Evolutionary conservation across 1,139 yeast species (phyloP).

Genomic region (Pichia sp.): DNA sequence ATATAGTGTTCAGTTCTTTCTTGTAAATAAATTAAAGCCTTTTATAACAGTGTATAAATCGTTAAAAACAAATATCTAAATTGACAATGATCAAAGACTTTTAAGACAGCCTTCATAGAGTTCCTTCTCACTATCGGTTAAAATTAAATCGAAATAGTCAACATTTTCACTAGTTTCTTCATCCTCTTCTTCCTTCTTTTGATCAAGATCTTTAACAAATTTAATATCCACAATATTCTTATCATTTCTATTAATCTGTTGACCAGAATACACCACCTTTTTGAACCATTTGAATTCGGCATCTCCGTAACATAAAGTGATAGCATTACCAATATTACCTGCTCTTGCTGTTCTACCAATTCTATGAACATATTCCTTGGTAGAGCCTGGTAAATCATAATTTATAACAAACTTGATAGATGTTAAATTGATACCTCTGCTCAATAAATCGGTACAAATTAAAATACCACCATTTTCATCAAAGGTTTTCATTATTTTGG

Average conservation of each 20-base stretch:
- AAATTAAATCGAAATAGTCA: constrained; percentile 22
- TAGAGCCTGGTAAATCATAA: constrained; percentile 86
- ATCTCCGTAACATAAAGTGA: constrained; percentile 66
- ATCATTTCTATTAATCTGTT: constrained; percentile 37
- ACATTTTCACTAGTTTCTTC: constrained; percentile 11
- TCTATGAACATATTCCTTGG: constrained; percentile 91
- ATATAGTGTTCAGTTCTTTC: no score
- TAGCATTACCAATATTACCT: constrained; percentile 70
- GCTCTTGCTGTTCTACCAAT: constrained; percentile 99
- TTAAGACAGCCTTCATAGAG: constrained; percentile 45
- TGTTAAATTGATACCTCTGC: constrained; percentile 88
- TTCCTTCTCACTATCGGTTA: constrained; percentile 33
- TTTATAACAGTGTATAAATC: no score
- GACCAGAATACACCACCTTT: constrained; percentile 41
- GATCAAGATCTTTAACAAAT: constrained; percentile 27
- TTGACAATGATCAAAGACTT: constrained; percentile 35
- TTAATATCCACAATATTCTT: constrained; percentile 28
- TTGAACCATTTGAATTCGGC: constrained; percentile 73
- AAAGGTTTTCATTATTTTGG: constrained; percentile 49
- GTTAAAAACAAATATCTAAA: not conserved
- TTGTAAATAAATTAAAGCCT: constrained; percentile 7
- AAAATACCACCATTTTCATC: constrained; percentile 46
- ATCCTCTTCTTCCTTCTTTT: constrained; percentile 17
- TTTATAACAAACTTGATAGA: constrained; percentile 76
- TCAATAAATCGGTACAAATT: constrained; percentile 89